Percentiles rank a stretch among this genome's conserved stretches.
Conservation (phyloP, 257 asterid species). For the Solanum virginianum region DNA sequence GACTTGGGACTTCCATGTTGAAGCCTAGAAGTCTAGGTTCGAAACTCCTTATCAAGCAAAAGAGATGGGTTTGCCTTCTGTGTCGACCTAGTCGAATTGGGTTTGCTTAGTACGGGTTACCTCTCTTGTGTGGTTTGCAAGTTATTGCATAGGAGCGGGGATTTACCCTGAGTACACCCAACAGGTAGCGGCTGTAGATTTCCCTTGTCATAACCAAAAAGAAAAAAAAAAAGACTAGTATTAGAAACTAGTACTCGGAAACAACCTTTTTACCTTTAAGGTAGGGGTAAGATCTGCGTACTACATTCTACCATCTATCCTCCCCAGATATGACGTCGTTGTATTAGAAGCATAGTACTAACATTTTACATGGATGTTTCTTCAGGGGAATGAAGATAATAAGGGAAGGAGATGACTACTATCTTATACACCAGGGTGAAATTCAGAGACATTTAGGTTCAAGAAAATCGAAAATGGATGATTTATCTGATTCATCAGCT, state of each 20-base stretch:
- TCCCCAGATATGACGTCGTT: not conserved
- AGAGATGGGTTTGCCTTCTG: no score
- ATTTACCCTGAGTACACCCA: no score
- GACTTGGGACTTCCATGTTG: no score
- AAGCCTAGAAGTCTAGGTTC: no score
- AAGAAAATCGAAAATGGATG: constrained; percentile 12
- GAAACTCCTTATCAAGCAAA: no score
- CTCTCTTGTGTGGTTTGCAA: no score
- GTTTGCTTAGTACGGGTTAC: no score
- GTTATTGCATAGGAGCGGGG: no score
- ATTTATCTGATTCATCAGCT: not conserved
- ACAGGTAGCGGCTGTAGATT: no score
- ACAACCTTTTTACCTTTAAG: not conserved
- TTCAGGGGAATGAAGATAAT: constrained; percentile 74
- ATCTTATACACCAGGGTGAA: constrained; percentile 63
- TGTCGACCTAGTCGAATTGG: no score
- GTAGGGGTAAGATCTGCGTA: not conserved
- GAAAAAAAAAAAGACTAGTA: not conserved
- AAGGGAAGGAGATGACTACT: constrained; percentile 72
- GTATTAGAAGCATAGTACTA: not conserved
- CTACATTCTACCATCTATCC: not conserved
- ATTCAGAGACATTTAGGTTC: constrained; percentile 64
- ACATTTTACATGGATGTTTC: not conserved
- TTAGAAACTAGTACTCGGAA: not conserved
- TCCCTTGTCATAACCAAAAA: no score